Evolutionary conservation across 1,284 basidiomycete species (phyloP).

Genomic region (Microbotryomycetes sp.): DNA sequence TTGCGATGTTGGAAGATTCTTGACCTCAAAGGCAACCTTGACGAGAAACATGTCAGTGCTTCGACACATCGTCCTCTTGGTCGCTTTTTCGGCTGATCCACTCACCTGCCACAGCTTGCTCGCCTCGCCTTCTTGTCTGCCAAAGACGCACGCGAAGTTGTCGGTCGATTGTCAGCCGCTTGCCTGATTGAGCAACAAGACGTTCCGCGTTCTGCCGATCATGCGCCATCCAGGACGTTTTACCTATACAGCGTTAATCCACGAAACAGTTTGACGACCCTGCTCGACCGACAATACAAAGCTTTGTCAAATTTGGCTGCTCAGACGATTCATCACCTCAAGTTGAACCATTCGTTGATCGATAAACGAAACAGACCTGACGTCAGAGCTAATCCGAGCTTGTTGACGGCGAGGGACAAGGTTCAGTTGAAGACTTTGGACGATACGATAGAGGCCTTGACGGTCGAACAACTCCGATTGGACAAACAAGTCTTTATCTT

Average conservation of each 20-base stretch:
- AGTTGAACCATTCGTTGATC: conserved; percentile 58
- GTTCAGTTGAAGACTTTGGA: conserved; percentile 50
- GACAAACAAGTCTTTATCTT: conserved; percentile 31
- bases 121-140: conserved; percentile 87
- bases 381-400: conserved; percentile 56
- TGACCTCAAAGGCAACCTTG: conserved; percentile 83
- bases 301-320: conserved; percentile 72
- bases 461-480: conserved; percentile 63
- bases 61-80: background rate
- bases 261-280: conserved; percentile 64
- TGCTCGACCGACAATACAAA: conserved; percentile 74
- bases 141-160: conserved; percentile 73
- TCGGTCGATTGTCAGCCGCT: conserved; percentile 69
- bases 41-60: conserved; percentile 76
- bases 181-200: conserved; percentile 81
- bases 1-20: conserved; percentile 77
- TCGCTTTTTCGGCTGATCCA: background rate
- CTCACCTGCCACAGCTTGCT: conserved; percentile 60
- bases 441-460: conserved; percentile 58
- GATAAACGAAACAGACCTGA: conserved; percentile 72
- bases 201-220: conserved; percentile 76
- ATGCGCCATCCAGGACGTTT: conserved; percentile 73
- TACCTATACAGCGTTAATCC: conserved; percentile 86
- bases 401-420: conserved; percentile 63
- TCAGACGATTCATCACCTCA: conserved; percentile 62